phyloP scores from a whole-genome alignment of 1,284 basidiomycete species.

The Somion occarium region DNA sequence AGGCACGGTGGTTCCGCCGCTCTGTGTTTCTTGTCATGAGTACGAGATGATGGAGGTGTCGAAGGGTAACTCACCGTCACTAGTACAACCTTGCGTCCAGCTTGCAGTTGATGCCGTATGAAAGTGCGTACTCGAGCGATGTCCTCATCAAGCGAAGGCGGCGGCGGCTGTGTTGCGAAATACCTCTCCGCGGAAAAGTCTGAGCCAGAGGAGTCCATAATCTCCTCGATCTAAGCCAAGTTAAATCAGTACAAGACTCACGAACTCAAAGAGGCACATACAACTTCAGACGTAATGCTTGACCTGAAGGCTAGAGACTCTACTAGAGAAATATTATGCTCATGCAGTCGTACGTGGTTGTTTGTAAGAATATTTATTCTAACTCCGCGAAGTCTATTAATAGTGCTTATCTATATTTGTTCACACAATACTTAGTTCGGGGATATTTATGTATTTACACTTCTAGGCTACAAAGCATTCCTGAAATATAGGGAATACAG shows the following conservation, averaged over 20 bases:
- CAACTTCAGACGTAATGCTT: background rate
- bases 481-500: too few species aligned
- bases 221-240: background rate
- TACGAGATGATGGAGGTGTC: background rate
- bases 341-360: background rate
- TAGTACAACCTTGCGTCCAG: constrained; percentile 79
- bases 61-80: constrained; percentile 71
- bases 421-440: too few species aligned
- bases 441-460: too few species aligned
- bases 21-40: constrained; percentile 42
- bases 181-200: constrained; percentile 81
- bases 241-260: background rate
- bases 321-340: background rate
- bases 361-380: too few species aligned
- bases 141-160: constrained; percentile 63
- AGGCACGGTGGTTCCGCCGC: constrained; percentile 93
- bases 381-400: too few species aligned
- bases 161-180: constrained; percentile 80
- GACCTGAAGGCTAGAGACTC: background rate
- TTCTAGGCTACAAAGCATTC: too few species aligned
- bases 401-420: too few species aligned
- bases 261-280: background rate
- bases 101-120: constrained; percentile 59
- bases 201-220: background rate
- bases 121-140: constrained; percentile 64